Evolutionary conservation across 2,329 filamentous ascomycete species (phyloP).

Genomic region (Zopfia rhizophila): DNA sequence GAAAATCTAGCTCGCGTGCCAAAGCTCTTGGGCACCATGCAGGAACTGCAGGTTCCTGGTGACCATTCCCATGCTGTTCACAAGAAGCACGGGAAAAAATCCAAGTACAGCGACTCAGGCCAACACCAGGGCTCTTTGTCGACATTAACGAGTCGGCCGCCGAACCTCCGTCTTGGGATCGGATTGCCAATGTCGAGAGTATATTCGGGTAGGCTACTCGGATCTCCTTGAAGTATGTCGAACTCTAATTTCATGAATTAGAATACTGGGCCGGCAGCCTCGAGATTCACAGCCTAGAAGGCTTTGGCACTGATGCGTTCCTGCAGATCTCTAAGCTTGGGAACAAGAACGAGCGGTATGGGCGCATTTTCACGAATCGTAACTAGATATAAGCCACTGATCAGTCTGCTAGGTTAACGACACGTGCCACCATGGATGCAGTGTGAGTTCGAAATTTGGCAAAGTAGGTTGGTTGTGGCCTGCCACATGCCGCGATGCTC

Average conservation of each 20-base stretch:
- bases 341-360: slow-evolving; percentile 90
- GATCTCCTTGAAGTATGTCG: slow-evolving; percentile 3
- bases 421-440: slow-evolving; percentile 63
- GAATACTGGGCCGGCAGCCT: slow-evolving; percentile 98
- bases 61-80: slow-evolving; percentile 25
- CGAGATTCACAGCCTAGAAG: slow-evolving; percentile 90
- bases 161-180: slow-evolving; percentile 89
- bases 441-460: slow-evolving; percentile 48
- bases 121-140: slow-evolving; percentile 73
- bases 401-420: slow-evolving; percentile 64
- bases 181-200: slow-evolving; percentile 92
- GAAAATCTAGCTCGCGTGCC: slow-evolving; percentile 88
- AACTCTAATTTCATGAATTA: too few relatives aligned
- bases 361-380: slow-evolving; percentile 1
- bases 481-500: neutral
- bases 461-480: neutral
- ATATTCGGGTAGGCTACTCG: slow-evolving; percentile 69
- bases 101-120: slow-evolving; percentile 35
- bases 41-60: slow-evolving; percentile 73
- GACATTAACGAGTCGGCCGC: slow-evolving; percentile 82
- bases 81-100: slow-evolving; percentile 31
- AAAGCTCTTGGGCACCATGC: slow-evolving; percentile 90
- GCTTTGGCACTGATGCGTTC: slow-evolving; percentile 95
- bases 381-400: too few relatives aligned
- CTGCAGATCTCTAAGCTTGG: slow-evolving; percentile 95